Percentiles rank a stretch among this genome's conserved stretches.
Conservation (phyloP, 805 yeast species). For the Saccharomyces mikatae region DNA sequence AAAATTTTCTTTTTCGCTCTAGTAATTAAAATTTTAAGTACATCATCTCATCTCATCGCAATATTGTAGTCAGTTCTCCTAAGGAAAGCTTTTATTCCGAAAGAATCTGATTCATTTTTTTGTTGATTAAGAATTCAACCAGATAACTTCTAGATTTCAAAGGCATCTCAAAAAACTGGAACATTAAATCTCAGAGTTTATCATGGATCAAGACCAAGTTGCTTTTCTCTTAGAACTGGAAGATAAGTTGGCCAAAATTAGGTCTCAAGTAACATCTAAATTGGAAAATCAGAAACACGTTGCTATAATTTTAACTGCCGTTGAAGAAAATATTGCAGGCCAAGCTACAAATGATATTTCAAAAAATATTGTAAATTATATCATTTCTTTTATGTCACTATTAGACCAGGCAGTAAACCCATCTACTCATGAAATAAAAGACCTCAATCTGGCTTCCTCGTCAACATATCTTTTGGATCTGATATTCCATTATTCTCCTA, state of each 20-base stretch:
- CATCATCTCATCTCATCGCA: background rate
- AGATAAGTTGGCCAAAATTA: constrained; percentile 55
- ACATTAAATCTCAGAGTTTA: background rate
- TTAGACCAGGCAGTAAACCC: constrained; percentile 60
- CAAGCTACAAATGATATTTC: constrained; percentile 40
- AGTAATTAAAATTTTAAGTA: background rate
- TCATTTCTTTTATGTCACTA: constrained; percentile 73
- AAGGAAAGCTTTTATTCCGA: background rate
- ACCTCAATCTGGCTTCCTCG: constrained; percentile 59
- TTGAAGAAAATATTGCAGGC: constrained; percentile 77
- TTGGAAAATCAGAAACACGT: constrained; percentile 79
- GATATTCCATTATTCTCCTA: constrained; percentile 66
- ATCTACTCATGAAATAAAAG: constrained; percentile 44
- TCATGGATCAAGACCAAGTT: constrained; percentile 27
- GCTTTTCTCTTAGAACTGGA: constrained; percentile 44
- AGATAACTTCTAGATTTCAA: background rate
- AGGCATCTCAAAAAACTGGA: background rate
- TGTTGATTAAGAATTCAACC: background rate
- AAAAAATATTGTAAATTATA: constrained; percentile 69
- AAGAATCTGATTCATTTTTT: background rate
- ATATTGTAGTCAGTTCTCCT: background rate
- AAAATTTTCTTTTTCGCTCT: background rate
- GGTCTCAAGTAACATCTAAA: constrained; percentile 69
- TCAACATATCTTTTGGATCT: constrained; percentile 77
- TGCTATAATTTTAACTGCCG: constrained; percentile 77